Evolutionary conservation across 371 early-diverging fungal genomes (phyloP).

Genomic region (Mortierella sp.): DNA sequence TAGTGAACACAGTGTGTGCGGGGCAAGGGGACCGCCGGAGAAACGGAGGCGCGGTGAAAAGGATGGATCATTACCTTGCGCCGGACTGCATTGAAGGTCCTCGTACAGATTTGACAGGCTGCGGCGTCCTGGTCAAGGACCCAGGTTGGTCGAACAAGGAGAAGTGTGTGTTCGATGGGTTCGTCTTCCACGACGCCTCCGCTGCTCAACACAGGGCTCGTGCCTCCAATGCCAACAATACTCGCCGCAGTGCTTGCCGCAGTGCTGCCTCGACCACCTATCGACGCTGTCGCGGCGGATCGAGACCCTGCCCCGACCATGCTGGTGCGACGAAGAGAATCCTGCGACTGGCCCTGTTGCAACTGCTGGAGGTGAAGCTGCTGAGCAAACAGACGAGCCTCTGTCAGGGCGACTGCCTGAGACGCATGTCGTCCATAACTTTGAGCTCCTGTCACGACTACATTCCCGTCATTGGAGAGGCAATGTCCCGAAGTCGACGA

Average conservation of each 20-base stretch:
- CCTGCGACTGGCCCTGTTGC: constrained; percentile 15
- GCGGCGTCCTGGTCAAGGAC: constrained; percentile 49
- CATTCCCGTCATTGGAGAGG: constrained; percentile 12
- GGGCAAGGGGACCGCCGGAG: not conserved
- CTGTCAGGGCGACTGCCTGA: constrained; percentile 27
- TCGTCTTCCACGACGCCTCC: constrained; percentile 29
- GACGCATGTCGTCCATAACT: constrained; percentile 8
- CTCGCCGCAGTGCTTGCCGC: constrained; percentile 14
- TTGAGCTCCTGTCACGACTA: constrained; percentile 15
- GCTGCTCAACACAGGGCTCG: constrained; percentile 23
- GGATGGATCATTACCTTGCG: constrained; percentile 38
- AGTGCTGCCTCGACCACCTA: constrained; percentile 21
- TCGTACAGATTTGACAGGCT: constrained; percentile 38
- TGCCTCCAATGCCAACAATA: constrained; percentile 30
- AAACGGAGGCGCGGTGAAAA: not conserved
- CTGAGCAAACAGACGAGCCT: constrained; percentile 38
- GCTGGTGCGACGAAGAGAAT: constrained; percentile 16
- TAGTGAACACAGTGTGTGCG: too few relatives aligned
- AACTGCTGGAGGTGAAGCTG: constrained; percentile 32
- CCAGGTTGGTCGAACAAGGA: constrained; percentile 44
- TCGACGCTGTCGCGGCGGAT: constrained; percentile 15
- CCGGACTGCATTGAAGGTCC: constrained; percentile 46
- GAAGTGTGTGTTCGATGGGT: constrained; percentile 43
- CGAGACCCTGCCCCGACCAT: constrained; percentile 17
- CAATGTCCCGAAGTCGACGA: constrained; percentile 3